phyloP scores from a whole-genome alignment of 768 basidiomycete genomes.

The Lentinula sp. region DNA sequence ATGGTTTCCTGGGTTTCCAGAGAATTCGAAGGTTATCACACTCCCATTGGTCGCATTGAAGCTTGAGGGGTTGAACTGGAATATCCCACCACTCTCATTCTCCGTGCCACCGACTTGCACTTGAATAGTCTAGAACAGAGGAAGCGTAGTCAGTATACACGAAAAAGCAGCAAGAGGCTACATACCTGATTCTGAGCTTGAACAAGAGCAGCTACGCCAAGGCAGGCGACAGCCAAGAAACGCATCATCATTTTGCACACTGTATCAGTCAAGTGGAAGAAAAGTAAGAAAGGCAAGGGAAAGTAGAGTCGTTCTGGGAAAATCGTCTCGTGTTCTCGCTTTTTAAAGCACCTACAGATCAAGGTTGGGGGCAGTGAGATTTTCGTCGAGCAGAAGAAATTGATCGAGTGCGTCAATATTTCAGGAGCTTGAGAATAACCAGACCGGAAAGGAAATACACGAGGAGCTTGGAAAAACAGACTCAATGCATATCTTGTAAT shows the following conservation, averaged over 20 bases:
- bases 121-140: background rate
- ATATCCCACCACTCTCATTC: constrained; percentile 25
- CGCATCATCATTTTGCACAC: background rate
- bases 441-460: background rate
- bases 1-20: constrained; percentile 47
- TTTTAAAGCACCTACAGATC: background rate
- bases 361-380: background rate
- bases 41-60: constrained; percentile 38
- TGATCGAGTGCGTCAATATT: background rate
- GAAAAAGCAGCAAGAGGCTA: background rate
- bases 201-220: constrained; percentile 8
- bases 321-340: background rate
- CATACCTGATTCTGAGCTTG: constrained; percentile 12
- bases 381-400: background rate
- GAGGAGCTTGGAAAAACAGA: background rate
- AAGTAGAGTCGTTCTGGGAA: background rate
- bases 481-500: background rate
- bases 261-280: background rate
- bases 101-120: constrained; percentile 32
- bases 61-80: constrained; percentile 39
- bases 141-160: background rate
- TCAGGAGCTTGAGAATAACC: background rate
- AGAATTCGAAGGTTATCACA: constrained; percentile 43
- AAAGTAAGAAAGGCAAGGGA: background rate
- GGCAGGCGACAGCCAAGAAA: background rate